A percentile compares a stretch with the other conserved stretches of the same genome.
These are phyloP conservation scores for Pilatotrama ljubarskyi DNA, from an alignment of 768 basidiomycete genomes.

Conservation along the genomic window DNA sequence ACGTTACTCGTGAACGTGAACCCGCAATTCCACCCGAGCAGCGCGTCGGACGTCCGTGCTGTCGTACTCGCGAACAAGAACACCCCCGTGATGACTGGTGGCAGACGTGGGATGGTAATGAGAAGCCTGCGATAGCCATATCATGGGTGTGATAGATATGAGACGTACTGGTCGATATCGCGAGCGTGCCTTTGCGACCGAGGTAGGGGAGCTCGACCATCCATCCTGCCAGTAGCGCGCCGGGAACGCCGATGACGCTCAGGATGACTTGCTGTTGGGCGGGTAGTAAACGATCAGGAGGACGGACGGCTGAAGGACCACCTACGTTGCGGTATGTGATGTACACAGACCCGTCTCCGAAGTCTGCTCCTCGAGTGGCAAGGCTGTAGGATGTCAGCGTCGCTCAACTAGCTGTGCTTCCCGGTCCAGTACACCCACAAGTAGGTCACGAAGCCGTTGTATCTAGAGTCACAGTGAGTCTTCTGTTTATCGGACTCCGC, in stretches of 20 bases:
- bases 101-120: conserved; percentile 34
- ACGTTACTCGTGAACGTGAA: conserved; percentile 55
- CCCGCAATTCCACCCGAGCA: conserved; percentile 58
- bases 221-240: conserved; percentile 53
- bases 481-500: no score
- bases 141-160: not conserved
- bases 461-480: conserved; percentile 33
- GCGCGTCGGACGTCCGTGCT: conserved; percentile 47
- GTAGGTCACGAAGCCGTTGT: conserved; percentile 52
- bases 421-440: conserved; percentile 37
- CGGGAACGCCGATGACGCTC: conserved; percentile 55
- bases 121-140: conserved; percentile 9
- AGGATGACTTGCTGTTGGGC: conserved; percentile 48
- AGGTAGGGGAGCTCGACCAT: conserved; percentile 48
- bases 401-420: not conserved
- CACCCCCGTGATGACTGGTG: conserved; percentile 48
- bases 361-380: conserved; percentile 58
- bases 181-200: conserved; percentile 53
- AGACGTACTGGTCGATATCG: conserved; percentile 46
- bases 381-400: conserved; percentile 41
- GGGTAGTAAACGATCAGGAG: not conserved
- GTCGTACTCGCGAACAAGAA: conserved; percentile 59
- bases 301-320: not conserved
- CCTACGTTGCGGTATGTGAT: conserved; percentile 71
- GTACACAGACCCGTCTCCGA: conserved; percentile 66